Evolutionary conservation across 1,284 basidiomycete species (phyloP), one percentile per base, ranked within the genome.

Genomic region (Laetiporus sulphureus): DNA sequence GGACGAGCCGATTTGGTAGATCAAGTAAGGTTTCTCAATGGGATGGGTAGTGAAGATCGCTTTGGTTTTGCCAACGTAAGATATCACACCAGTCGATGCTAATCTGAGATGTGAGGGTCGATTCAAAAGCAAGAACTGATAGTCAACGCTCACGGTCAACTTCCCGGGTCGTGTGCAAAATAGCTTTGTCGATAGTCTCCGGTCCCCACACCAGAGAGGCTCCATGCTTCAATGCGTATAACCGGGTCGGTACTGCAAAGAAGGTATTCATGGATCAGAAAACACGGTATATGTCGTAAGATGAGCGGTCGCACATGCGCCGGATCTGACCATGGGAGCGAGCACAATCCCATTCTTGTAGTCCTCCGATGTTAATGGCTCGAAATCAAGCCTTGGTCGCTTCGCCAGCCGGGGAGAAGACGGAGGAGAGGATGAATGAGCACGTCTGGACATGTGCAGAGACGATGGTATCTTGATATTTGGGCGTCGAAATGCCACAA

Each of bases 191-290:
- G 5, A 99, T 87, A 34, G 92, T 87, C 60, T 99, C 96, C 0
- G 95, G 96, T 8, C 90, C 85, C 96, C 96, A 99, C 1, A 99
- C 95, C 4, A 99, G 73, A 12, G 84, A 83, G 2, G 95, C 95
- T 2, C 95, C 95, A 57, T 98, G 87, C 54, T 95, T 92, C 32
- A 99, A 72, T 6, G 91, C 83, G 50, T 92, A 84, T 13, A 95
- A 63, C 30, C 92, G 81, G 4, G 85, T 90, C 1, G 86, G 88
- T 23, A 92, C 85, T 90, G 54, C 19, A 42, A n/a, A 15, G 25
- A 45, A 40, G 12, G 49, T 40, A 22, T 31, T 20, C 32, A 39
- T 22, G 39, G 18, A 37, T 41, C 36, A 44, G 7, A 11, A 18
- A n/a, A 18, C n/a, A 11, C 20, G 40, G 33, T 32, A 20, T 36